Evolutionary conservation across 805 yeast genomes (phyloP), one percentile per base, ranked within the genome.

Genomic region (Zygosaccharomyces rouxii): DNA sequence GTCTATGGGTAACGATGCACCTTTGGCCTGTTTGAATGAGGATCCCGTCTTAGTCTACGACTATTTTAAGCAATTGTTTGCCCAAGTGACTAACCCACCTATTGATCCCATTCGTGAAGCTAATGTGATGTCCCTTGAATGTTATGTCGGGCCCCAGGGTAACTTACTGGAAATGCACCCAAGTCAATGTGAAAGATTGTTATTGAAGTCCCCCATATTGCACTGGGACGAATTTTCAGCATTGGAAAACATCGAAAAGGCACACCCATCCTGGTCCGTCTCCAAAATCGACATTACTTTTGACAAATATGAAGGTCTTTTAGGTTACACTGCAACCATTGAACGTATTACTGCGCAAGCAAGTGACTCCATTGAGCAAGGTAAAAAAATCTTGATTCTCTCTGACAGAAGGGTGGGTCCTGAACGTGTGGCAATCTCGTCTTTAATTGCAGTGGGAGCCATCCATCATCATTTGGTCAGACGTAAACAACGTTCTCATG

Each of bases 81-180:
- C 99, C 18, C 99, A 92, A 72, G 99, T 92, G 48, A 92, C 99
- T 28, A 92, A 92, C 72, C 99, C 99, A 49, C 98, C 99, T 44
- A 94, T 92, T 65, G 99, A 92, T 68, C 98, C 99, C 45, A 94
- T 92, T 60, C 84, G 98, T 69, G 99, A 92, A 73, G 84, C 84
- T 51, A 87, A 92, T 58, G 98, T 94, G 63, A 92, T 92, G 99
- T 88, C 97, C 10, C 77, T 94, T 57, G 97, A 92, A 69, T 92
- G 99, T 72, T 89, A 86, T 69, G 83, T 92, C 62, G 99, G 99
- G 48, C 98, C 98, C n/a, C 98, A 94, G 70, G 98, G 67, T 42
- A 92, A 92, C 67, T 72, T 92, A 55, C 78, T 92, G 63, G 98
- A 94, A 69, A 89, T 89, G 90, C 83, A 84, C 62, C 83, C 97